Evolutionary conservation across 805 yeast genomes (phyloP), one percentile per base, ranked within the genome.

Genomic region (Wickerhamomyces xylosicus): DNA sequence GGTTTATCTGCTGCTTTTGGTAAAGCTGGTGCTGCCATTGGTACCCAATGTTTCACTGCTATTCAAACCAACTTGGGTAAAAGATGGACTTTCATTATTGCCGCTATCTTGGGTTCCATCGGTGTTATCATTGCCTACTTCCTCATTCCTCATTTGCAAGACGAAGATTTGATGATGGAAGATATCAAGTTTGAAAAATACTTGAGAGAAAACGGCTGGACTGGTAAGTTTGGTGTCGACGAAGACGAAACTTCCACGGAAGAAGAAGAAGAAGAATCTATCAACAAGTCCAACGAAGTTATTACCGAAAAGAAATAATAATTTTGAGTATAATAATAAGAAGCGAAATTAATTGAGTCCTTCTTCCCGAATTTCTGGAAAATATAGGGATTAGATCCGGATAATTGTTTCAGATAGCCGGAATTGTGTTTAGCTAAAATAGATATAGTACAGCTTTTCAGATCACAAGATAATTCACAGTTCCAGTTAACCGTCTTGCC

Each of bases 1-100:
- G 90, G 90, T 31, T 48, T 83, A 18, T 70, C 82, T 35, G 92
- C 92, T 31, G 92, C 89, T 3, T 63, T 80, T 36, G 92, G 92
- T 41, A 83, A 83, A 57, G 81, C 79, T 19, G 94, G 92, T 41
- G 92, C 90, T n/a, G 87, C 80, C 18, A 77, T 80, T 17, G 92
- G 92, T 21, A 80, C 87, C 19, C 73, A 78, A 54, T 71, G 71
- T 15, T 83, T 84, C 61, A 73, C 77, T 9, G 82, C 85, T 15
- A 80, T 83, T 47, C 75, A 78, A 58, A 58, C 51, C 32, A 58
- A 79, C 52, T 63, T 79, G 45, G 92, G 92, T 28, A 64, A 73
- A 48, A 63, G 63, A 43, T 83, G 85, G 85, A 82, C 90, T 5
- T 83, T 83, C 50, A 82, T 83, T 47, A 79, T 83, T 49, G 83